Base-by-base conservation (phyloP, 257 asterid species). In the Solanum appendiculatum region DNA sequence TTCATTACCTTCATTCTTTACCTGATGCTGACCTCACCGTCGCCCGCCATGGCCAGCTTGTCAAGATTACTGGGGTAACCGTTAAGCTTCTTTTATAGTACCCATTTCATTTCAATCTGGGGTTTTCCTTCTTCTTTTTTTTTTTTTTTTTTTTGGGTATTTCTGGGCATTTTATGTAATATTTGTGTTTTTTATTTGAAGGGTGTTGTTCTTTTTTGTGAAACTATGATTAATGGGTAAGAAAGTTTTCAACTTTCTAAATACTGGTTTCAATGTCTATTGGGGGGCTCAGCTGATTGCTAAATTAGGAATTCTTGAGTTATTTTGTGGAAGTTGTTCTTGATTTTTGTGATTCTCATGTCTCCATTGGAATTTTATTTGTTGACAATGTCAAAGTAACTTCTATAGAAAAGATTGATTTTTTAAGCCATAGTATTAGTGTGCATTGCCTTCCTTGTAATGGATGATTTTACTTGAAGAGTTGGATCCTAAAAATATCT, bases 1-100 rank as follows among this genome's bases (percentile, higher is more conserved):
- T 85, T 6, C 86, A 27, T 36, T 90, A 90, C 84, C 88, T 90
- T 23, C 90, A 36, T 42, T 89, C 89, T 58, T 80, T 89, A 33
- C 92, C 93, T 14, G 92, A 90, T 63, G 87, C 92, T 69, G 90
- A 92, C 69, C 91, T 92, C 88, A 68, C 68, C 66, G 58, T 58
- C 23, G 91, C 91, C 13, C 11, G 58, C 31, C 93, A 90, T 63
- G 93, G 92, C 86, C 92, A 89, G 82, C 93, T 90, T 58, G 88
- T 92, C 85, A 92, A 90, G 85, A 68, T 92, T 86, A 90, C 91
- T 34, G 94, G 93, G 93, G 69, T 60, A 86, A 85, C 86, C 80
- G 25, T 5, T 69, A 13, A 20, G 16, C 7, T 18, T 21, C 25
- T 20, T 18, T n/a, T 73, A n/a, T n/a, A n/a, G 21, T 72, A 20